These are phyloP conservation scores for Daphne laureola DNA, from an alignment of 441 rosid genomes.

Conservation along the genomic window DNA sequence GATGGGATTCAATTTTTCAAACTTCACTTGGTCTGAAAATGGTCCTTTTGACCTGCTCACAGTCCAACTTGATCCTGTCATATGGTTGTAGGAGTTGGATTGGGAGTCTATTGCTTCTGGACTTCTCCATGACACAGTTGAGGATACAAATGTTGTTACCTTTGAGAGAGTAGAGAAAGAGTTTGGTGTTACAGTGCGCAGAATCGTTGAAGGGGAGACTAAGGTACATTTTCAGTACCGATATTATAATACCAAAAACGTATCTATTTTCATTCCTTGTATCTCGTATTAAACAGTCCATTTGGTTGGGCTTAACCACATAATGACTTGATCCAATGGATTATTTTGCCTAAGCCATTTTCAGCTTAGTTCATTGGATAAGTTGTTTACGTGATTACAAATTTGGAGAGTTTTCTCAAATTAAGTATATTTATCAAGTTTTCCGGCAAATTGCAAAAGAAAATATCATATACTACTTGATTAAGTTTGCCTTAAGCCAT, in stretches of 20 bases:
- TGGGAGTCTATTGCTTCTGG: constrained; percentile 99
- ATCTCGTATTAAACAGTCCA: no score
- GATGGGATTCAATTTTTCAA: constrained; percentile 2
- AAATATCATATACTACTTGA: background rate
- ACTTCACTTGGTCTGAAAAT: constrained; percentile 10
- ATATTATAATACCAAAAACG: background rate
- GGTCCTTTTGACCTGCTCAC: constrained; percentile 14
- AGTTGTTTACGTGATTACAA: no score
- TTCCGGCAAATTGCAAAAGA: no score
- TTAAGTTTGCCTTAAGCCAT: no score
- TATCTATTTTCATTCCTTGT: constrained; percentile 7
- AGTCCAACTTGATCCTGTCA: constrained; percentile 18
- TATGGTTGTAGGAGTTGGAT: constrained; percentile 72
- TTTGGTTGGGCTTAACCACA: no score
- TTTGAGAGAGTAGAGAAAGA: constrained; percentile 91
- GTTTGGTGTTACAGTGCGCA: constrained; percentile 84
- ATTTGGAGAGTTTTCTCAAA: no score
- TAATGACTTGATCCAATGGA: no score
- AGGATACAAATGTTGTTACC: constrained; percentile 91
- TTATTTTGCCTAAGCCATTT: no score
- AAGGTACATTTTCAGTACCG: constrained; percentile 49
- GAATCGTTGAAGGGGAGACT: constrained; percentile 97
- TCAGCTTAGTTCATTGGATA: no score
- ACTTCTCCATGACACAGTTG: constrained; percentile 94
- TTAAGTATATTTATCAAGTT: no score